These are phyloP conservation scores for Euphorbia schlechtendalii DNA, from an alignment of 441 rosid genomes.

Conservation along the genomic window DNA sequence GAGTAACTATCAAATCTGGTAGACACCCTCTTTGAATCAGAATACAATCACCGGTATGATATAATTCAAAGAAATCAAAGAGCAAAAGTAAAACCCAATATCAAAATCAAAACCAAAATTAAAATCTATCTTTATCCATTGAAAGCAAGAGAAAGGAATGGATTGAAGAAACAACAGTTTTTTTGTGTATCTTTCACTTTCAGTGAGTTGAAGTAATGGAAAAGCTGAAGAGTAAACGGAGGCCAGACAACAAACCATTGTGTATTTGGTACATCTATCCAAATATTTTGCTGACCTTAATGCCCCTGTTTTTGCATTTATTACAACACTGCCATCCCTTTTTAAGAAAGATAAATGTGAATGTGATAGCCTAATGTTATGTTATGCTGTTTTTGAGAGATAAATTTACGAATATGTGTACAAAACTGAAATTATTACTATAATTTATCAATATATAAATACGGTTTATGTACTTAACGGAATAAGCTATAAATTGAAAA, in stretches of 20 bases:
- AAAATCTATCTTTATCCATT: not conserved
- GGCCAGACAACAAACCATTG: conserved; percentile 3
- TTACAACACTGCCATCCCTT: conserved; percentile 2
- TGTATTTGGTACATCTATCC: not conserved
- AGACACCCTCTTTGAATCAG: conserved; percentile 26
- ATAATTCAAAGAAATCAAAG: conserved; percentile 18
- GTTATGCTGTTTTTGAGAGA: not conserved
- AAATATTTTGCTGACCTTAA: not conserved
- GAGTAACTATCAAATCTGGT: conserved; percentile 18
- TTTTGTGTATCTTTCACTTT: not conserved
- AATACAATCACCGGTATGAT: too few relatives aligned
- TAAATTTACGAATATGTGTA: too few relatives aligned
- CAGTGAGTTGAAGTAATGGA: not conserved
- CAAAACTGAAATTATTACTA: too few relatives aligned
- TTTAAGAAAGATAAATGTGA: not conserved
- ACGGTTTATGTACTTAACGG: too few relatives aligned
- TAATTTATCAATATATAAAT: too few relatives aligned
- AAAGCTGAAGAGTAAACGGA: not conserved
- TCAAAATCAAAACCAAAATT: conserved; percentile 8
- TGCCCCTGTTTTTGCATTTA: conserved; percentile 5
- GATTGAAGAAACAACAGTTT: not conserved
- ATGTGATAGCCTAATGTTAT: not conserved
- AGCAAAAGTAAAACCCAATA: not conserved
- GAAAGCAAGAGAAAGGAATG: conserved; percentile 1
- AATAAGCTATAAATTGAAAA: too few relatives aligned